Evolutionary conservation across 1,284 basidiomycete genomes (phyloP).

Genomic region (Cystobasidium slooffiae): DNA sequence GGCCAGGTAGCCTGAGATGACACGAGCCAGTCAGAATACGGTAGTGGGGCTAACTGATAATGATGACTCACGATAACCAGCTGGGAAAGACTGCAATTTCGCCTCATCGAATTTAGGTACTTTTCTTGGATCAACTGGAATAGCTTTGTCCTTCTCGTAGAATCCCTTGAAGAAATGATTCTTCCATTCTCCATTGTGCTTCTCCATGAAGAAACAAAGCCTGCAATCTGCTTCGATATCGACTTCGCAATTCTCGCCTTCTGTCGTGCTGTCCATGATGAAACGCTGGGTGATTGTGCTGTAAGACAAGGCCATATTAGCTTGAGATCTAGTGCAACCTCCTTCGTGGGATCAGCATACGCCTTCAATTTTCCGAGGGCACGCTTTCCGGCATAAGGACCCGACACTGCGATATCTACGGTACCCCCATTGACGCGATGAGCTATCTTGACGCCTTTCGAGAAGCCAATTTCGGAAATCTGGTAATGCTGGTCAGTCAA

Average conservation of each 20-base stretch:
- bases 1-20: slow-evolving; percentile 46
- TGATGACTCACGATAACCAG: slow-evolving; percentile 49
- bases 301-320: not conserved
- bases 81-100: slow-evolving; percentile 51
- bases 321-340: not conserved
- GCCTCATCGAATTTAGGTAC: slow-evolving; percentile 52
- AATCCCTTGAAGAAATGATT: slow-evolving; percentile 53
- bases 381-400: slow-evolving; percentile 44
- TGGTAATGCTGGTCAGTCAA: not conserved
- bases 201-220: slow-evolving; percentile 54
- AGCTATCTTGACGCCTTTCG: slow-evolving; percentile 53
- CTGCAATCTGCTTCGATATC: slow-evolving; percentile 55
- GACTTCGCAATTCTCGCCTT: slow-evolving; percentile 52
- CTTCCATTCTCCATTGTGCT: slow-evolving; percentile 51
- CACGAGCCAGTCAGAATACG: not conserved
- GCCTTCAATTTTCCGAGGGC: slow-evolving; percentile 55
- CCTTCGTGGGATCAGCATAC: slow-evolving; percentile 9
- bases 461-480: slow-evolving; percentile 48
- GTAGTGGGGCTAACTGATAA: not conserved
- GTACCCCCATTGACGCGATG: slow-evolving; percentile 54
- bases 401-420: slow-evolving; percentile 52
- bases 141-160: slow-evolving; percentile 55
- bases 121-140: slow-evolving; percentile 53
- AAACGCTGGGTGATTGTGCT: slow-evolving; percentile 55
- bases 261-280: slow-evolving; percentile 45